These are phyloP conservation scores for Salix exigua DNA, from an alignment of 345 rosid genomes.

Conservation along the genomic window DNA sequence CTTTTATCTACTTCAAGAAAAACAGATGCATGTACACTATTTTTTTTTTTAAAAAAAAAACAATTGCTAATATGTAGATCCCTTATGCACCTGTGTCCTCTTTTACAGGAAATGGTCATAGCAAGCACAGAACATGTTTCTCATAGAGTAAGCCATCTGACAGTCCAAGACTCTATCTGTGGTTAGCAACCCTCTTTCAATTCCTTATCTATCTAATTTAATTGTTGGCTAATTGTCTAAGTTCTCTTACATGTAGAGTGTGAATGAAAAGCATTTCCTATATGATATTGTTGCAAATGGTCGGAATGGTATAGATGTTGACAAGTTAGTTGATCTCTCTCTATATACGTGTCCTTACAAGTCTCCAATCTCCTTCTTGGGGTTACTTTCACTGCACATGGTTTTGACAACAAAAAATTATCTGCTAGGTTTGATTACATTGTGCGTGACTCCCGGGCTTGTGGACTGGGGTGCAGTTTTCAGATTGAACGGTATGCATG, in stretches of 20 bases:
- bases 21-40: neutral
- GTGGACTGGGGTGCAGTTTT: constrained; percentile 27
- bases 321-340: constrained; percentile 22
- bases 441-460: constrained; percentile 29
- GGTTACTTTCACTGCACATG: neutral
- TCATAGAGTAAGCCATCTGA: constrained; percentile 11
- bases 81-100: neutral
- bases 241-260: neutral
- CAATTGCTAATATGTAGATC: too few species aligned
- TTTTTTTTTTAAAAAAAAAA: too few species aligned
- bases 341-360: neutral
- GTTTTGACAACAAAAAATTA: neutral
- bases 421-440: constrained; percentile 27
- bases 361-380: neutral
- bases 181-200: neutral
- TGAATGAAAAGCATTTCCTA: constrained; percentile 15
- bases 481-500: constrained; percentile 18
- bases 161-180: neutral
- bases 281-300: constrained; percentile 36
- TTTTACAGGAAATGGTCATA: constrained; percentile 24
- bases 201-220: neutral
- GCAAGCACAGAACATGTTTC: constrained; percentile 22
- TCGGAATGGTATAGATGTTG: constrained; percentile 32
- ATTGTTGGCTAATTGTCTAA: neutral
- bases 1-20: neutral